A percentile compares a stretch with the other conserved stretches of the same genome.
Evolutionary conservation across 176 grass and related monocot genomes (phyloP).

Genomic region (Phyllostachys edulis): DNA sequence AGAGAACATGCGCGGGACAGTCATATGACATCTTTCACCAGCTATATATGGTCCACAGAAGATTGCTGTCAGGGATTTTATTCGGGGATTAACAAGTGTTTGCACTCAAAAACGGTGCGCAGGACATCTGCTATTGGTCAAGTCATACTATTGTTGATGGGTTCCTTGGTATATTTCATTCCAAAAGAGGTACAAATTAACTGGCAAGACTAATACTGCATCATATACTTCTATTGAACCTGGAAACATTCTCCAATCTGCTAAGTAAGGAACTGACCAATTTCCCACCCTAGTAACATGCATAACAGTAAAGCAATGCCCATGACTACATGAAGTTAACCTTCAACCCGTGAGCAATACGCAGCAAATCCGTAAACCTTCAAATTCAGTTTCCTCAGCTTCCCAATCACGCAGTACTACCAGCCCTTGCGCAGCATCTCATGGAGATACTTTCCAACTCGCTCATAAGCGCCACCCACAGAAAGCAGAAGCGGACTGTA

Average conservation of each 20-base stretch:
- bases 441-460: neutral
- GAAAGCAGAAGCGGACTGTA: neutral
- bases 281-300: neutral
- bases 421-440: neutral
- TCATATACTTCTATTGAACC: neutral
- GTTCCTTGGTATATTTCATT: neutral
- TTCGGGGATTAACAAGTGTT: neutral
- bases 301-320: neutral
- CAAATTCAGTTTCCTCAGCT: neutral
- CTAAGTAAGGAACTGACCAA: neutral
- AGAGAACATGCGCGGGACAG: neutral
- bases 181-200: neutral
- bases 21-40: neutral
- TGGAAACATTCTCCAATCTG: slow-evolving; percentile 3
- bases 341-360: neutral
- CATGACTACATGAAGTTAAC: neutral
- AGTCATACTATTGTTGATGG: neutral
- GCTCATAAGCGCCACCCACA: neutral
- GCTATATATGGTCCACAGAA: neutral
- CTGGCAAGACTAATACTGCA: neutral
- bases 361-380: neutral
- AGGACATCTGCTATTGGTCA: neutral
- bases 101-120: neutral
- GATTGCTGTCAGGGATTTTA: neutral
- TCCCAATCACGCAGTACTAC: neutral